A percentile compares a stretch with the other conserved stretches of the same genome.
phyloP scores from a whole-genome alignment of 2,329 filamentous ascomycete species.

The Sporothrix schenckii region DNA sequence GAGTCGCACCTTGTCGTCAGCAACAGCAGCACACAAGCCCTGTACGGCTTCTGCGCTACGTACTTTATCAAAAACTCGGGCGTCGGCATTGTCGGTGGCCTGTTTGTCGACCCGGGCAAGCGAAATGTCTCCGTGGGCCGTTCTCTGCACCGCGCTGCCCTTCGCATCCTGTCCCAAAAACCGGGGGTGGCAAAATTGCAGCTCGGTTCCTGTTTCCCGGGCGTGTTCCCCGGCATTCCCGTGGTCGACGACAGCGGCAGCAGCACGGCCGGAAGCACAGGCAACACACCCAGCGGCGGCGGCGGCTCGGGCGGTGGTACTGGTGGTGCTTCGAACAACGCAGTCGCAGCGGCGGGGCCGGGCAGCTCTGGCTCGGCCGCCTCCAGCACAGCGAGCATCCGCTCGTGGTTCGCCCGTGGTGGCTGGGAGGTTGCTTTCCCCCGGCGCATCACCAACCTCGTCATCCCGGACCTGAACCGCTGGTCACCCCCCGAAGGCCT shows the following conservation, averaged over 20 bases:
- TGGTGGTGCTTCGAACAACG: not conserved
- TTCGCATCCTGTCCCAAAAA: conserved; percentile 71
- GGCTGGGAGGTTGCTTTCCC: conserved; percentile 78
- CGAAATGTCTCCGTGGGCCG: conserved; percentile 88
- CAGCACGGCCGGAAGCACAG: conserved; percentile 27
- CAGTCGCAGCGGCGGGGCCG: not conserved
- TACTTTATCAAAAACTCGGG: conserved; percentile 75
- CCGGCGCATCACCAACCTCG: conserved; percentile 65
- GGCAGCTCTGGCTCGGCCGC: not conserved
- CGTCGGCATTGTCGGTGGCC: conserved; percentile 73
- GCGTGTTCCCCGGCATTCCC: conserved; percentile 84
- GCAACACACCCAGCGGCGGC: conserved; percentile 29
- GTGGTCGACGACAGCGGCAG: conserved; percentile 51
- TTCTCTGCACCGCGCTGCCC: conserved; percentile 82
- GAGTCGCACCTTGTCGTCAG: conserved; percentile 90
- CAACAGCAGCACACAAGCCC: conserved; percentile 85
- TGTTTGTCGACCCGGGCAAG: conserved; percentile 87
- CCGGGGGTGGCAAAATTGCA: conserved; percentile 77
- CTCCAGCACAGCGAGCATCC: conserved; percentile 44
- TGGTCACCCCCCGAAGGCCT: conserved; percentile 80
- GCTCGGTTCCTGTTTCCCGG: conserved; percentile 77
- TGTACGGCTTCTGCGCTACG: conserved; percentile 91
- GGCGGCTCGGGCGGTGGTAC: not conserved
- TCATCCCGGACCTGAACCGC: conserved; percentile 68
- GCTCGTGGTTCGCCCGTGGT: conserved; percentile 80